These are phyloP conservation scores for Colletotrichum sp. DNA, from an alignment of 2,329 filamentous ascomycete genomes.

Conservation along the genomic window DNA sequence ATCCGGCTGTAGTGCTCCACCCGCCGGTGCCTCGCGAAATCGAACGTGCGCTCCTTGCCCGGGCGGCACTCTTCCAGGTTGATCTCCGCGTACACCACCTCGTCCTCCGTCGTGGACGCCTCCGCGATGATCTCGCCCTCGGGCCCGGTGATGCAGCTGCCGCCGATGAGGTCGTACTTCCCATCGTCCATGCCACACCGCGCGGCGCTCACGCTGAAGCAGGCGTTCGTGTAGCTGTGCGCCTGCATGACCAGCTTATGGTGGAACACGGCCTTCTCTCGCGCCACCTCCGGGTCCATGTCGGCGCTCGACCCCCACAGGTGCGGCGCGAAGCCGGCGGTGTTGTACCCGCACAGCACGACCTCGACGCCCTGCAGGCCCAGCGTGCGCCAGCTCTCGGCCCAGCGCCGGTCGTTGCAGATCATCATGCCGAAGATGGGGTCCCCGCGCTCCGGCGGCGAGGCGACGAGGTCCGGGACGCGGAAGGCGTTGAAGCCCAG, in stretches of 20 bases:
- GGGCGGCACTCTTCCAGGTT: conserved; percentile 51
- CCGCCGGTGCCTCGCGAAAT: conserved; percentile 46
- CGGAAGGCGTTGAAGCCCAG: conserved; percentile 60
- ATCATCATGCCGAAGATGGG: conserved; percentile 61
- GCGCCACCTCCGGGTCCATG: conserved; percentile 6
- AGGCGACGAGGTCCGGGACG: conserved; percentile 47
- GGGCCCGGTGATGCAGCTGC: conserved; percentile 52
- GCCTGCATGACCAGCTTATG: conserved; percentile 56
- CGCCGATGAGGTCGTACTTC: conserved; percentile 55
- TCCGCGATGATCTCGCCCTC: conserved; percentile 55
- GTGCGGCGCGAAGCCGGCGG: conserved; percentile 52
- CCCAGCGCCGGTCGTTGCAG: conserved; percentile 61
- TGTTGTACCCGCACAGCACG: conserved; percentile 51
- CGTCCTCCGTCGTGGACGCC: conserved; percentile 50
- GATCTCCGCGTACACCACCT: conserved; percentile 54
- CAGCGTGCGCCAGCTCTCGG: conserved; percentile 57
- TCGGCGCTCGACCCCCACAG: conserved; percentile 40
- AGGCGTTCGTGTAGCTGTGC: conserved; percentile 58
- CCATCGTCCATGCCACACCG: conserved; percentile 43
- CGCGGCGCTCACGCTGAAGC: conserved; percentile 53
- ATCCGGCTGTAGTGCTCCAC: conserved; percentile 47
- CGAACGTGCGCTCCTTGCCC: conserved; percentile 53
- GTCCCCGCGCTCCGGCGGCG: conserved; percentile 47
- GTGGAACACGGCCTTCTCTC: conserved; percentile 57
- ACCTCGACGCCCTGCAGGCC: conserved; percentile 46